These are phyloP conservation scores for Verticillium nonalfalfae DNA, from an alignment of 2,329 filamentous ascomycete species.

Conservation along the genomic window DNA sequence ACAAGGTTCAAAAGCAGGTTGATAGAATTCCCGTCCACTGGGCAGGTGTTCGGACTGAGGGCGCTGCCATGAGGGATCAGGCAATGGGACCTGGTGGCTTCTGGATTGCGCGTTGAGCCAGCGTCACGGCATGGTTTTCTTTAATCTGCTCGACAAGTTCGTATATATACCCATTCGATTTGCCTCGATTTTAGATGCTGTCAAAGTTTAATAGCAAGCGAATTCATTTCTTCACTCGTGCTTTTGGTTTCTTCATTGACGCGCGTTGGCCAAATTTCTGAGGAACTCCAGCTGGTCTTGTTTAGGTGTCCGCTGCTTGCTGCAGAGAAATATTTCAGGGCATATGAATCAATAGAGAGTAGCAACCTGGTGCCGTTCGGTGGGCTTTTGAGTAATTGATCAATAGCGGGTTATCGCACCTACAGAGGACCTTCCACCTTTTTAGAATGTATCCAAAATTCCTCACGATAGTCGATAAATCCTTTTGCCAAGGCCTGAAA, in stretches of 20 bases:
- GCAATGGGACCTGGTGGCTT: constrained; percentile 41
- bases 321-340: too few species aligned
- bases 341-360: too few species aligned
- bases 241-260: too few species aligned
- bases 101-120: constrained; percentile 33
- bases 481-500: too few species aligned
- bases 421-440: too few species aligned
- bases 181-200: neutral
- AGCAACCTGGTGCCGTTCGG: too few species aligned
- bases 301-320: too few species aligned
- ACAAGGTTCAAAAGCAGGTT: constrained; percentile 44
- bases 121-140: neutral
- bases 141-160: neutral
- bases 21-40: constrained; percentile 54
- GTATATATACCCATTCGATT: neutral
- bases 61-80: constrained; percentile 39
- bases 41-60: constrained; percentile 49
- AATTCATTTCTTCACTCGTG: neutral
- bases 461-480: too few species aligned
- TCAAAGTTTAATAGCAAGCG: neutral
- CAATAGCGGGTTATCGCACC: too few species aligned
- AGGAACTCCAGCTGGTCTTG: too few species aligned
- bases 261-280: neutral
- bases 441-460: too few species aligned
- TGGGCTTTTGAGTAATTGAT: too few species aligned